These are phyloP conservation scores for Periconia sp. DNA, from an alignment of 2,329 filamentous ascomycete species.

Conservation along the genomic window DNA sequence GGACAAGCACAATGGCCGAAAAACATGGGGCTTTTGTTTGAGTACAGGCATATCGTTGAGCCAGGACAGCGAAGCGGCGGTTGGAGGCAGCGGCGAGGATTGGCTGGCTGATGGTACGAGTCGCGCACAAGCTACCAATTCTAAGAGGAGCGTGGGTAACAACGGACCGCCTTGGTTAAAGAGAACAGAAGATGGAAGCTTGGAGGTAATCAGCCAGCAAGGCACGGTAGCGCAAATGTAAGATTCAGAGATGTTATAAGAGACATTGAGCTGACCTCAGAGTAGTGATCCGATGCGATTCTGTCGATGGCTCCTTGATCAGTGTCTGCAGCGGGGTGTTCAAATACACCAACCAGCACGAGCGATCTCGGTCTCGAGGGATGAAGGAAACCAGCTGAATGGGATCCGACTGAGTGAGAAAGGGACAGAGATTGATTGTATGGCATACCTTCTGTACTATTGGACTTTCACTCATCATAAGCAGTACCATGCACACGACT, in stretches of 20 bases:
- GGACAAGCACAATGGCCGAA: conserved; percentile 61
- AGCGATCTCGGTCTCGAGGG: conserved; percentile 59
- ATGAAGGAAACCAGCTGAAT: conserved; percentile 58
- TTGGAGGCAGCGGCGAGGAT: conserved; percentile 61
- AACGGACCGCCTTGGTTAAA: conserved; percentile 65
- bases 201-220: conserved; percentile 68
- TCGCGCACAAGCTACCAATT: conserved; percentile 60
- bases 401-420: conserved; percentile 59
- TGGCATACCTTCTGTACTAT: conserved; percentile 3
- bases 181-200: conserved; percentile 58
- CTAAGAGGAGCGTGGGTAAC: conserved; percentile 33
- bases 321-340: conserved; percentile 66
- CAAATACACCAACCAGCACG: conserved; percentile 69
- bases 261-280: conserved; percentile 6
- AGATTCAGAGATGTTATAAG: conserved; percentile 27
- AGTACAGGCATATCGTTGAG: conserved; percentile 65
- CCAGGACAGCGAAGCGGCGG: conserved; percentile 51
- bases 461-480: conserved; percentile 14
- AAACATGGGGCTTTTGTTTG: conserved; percentile 64
- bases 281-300: conserved; percentile 70
- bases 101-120: conserved; percentile 72
- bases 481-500: conserved; percentile 68
- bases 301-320: conserved; percentile 68
- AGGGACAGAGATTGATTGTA: conserved; percentile 53
- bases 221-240: conserved; percentile 70